Evolutionary conservation across 73 alveolate genomes (phyloP).

Genomic region (Tetrahymena thermophila): DNA sequence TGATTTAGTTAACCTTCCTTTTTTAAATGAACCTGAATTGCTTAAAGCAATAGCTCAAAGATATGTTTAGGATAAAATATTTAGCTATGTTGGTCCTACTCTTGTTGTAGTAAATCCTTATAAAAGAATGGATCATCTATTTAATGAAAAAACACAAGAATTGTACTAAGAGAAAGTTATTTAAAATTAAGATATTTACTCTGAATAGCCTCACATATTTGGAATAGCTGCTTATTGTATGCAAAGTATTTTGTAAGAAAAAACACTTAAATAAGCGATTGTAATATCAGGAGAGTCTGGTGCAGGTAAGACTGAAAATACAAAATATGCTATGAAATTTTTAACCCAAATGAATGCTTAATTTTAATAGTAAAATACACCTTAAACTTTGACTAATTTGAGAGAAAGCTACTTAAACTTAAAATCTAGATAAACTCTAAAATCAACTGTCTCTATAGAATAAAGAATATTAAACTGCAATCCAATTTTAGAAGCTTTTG

Average conservation of each 20-base stretch:
- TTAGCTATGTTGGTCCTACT: constrained; percentile 95
- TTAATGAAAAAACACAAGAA: constrained; percentile 47
- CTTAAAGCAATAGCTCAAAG: constrained; percentile 40
- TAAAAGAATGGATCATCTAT: constrained; percentile 71
- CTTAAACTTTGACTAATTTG: constrained; percentile 32
- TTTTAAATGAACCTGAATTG: constrained; percentile 34
- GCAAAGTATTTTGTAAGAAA: constrained; percentile 64
- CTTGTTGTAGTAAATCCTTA: constrained; percentile 90
- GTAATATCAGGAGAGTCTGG: constrained; percentile 99
- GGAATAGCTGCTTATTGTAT: constrained; percentile 83
- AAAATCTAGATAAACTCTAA: not conserved
- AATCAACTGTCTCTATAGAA: constrained; percentile 26
- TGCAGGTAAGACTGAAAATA: constrained; percentile 99
- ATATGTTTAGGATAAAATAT: constrained; percentile 73
- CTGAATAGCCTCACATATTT: constrained; percentile 82
- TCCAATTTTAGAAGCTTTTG: constrained; percentile 97
- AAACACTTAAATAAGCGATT: constrained; percentile 75
- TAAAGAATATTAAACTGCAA: constrained; percentile 89
- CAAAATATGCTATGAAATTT: constrained; percentile 91
- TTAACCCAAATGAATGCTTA: constrained; percentile 52
- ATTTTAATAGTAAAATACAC: constrained; percentile 2
- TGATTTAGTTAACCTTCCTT: constrained; percentile 33
- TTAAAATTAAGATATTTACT: constrained; percentile 21
- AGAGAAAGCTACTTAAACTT: constrained; percentile 49
- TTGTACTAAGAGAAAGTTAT: constrained; percentile 21